Conservation (phyloP, 306 rosid species). For the Vigna mungo region DNA sequence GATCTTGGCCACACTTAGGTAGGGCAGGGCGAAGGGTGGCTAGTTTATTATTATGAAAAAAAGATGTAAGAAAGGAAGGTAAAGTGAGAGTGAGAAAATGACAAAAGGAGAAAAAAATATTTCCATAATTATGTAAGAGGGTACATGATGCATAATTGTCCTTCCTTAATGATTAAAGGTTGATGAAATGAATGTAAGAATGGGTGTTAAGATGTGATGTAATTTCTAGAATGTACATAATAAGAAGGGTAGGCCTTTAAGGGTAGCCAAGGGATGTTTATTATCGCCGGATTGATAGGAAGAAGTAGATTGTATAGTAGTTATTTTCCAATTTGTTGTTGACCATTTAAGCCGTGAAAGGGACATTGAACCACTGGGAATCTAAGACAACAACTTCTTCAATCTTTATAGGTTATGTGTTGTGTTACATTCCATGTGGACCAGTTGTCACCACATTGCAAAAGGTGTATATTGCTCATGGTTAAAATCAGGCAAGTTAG, state of each 20-base stretch:
- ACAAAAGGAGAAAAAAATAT: not conserved
- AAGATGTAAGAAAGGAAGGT: not conserved
- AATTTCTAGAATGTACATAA: not conserved
- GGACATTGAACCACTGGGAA: conserved; percentile 33
- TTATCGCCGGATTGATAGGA: conserved; percentile 55
- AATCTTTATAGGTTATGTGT: not conserved
- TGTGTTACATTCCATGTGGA: not conserved
- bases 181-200: conserved; percentile 2
- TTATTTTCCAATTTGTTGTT: conserved; percentile 38
- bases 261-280: conserved; percentile 33
- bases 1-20: conserved; percentile 28
- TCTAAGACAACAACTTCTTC: not conserved
- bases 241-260: not conserved
- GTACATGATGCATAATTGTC: not conserved
- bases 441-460: not conserved
- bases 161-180: conserved; percentile 34
- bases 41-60: conserved; percentile 6
- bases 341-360: conserved; percentile 47
- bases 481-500: not conserved
- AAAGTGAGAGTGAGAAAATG: conserved; percentile 14
- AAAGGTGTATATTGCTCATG: not conserved
- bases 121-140: conserved; percentile 23
- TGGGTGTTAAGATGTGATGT: conserved; percentile 8
- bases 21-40: conserved; percentile 23
- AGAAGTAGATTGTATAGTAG: conserved; percentile 36